phyloP scores from a whole-genome alignment of 2,329 filamentous ascomycete genomes.

The Verticillium tricorpus region DNA sequence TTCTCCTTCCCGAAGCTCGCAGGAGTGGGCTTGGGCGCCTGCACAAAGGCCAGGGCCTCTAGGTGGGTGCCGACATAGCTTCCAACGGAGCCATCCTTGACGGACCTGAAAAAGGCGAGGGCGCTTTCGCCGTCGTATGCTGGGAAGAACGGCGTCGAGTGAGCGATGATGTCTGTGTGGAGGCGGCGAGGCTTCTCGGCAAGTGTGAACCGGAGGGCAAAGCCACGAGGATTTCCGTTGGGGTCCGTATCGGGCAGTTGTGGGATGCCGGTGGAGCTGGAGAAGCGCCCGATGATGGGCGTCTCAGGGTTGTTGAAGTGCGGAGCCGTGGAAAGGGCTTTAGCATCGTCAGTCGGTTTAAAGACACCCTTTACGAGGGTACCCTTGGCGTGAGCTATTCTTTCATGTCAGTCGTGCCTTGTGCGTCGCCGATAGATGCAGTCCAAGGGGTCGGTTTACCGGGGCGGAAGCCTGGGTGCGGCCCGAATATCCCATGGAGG shows the following conservation, averaged over 20 bases:
- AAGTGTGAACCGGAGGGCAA: conserved; percentile 44
- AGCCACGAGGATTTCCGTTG: conserved; percentile 42
- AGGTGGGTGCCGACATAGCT: conserved; percentile 41
- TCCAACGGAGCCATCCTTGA: conserved; percentile 29
- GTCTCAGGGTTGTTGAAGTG: conserved; percentile 42
- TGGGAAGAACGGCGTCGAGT: conserved; percentile 44
- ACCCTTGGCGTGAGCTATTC: conserved; percentile 49
- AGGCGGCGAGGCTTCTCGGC: conserved; percentile 28
- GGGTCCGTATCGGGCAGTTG: conserved; percentile 42
- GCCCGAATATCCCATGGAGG: conserved; percentile 31
- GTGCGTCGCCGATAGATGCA: neutral
- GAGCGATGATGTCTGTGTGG: conserved; percentile 53
- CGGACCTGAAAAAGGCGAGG: conserved; percentile 40
- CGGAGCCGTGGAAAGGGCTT: conserved; percentile 37
- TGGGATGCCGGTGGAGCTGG: conserved; percentile 45
- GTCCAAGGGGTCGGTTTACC: conserved; percentile 18
- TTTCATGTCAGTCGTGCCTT: neutral
- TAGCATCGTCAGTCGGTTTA: conserved; percentile 38
- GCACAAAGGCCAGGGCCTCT: conserved; percentile 40
- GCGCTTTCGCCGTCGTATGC: conserved; percentile 48
- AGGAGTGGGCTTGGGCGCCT: conserved; percentile 44
- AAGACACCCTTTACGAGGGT: conserved; percentile 47
- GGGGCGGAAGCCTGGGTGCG: conserved; percentile 34
- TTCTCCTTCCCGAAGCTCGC: conserved; percentile 41
- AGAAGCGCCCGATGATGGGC: conserved; percentile 45